Base-by-base conservation (phyloP, 2,329 filamentous ascomycete species). In the Meredithiella fracta region DNA sequence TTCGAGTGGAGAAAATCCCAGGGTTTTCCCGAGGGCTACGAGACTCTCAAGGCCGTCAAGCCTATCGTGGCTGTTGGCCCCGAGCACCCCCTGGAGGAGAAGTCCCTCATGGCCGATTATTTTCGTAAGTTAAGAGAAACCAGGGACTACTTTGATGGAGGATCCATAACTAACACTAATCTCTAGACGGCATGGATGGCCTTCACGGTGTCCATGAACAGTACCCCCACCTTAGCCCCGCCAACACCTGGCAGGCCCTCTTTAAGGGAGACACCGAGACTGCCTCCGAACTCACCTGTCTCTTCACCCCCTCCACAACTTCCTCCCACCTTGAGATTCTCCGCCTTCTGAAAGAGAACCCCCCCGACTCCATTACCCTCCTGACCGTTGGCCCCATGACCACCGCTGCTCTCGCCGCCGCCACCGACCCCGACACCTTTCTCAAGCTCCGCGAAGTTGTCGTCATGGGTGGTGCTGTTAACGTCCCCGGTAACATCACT, bases 401-500 rank as follows among this genome's bases (percentile, higher is more conserved):
- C n/a, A 98, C 95, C 66, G 72, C 95, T 29, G 92, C 92, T 1
- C 69, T 94, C 25, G 92, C 92, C 2, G 90, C 92, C 2, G 82
- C 88, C 14, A 81, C 88, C 64, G 91, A 97, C 62, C 83, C 90
- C 0, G 87, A 91, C 67, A 83, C 89, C 0, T 96, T 98, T 67
- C 74, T 98, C 56, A 80, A 82, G 47, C 86, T 82, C 51, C 94
- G 94, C 67, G 89, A 97, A 68, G 78, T 98, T 2, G 83, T 95
- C 3, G 86, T 96, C 50, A 98, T 98, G 92, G 92, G 91, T 58
- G 92, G 92, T 59, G 83, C 86, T 23, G 78, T 98, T 55, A 75
- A 85, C 58, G 71, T 81, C 47, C 77, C 82, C 53, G 92, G 92
- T 62, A 98, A 98, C 67, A 81, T 86, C 64, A 82, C 80, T 49